Conservation (phyloP, 495 filamentous ascomycete species). For the Talaromyces borbonicus region DNA sequence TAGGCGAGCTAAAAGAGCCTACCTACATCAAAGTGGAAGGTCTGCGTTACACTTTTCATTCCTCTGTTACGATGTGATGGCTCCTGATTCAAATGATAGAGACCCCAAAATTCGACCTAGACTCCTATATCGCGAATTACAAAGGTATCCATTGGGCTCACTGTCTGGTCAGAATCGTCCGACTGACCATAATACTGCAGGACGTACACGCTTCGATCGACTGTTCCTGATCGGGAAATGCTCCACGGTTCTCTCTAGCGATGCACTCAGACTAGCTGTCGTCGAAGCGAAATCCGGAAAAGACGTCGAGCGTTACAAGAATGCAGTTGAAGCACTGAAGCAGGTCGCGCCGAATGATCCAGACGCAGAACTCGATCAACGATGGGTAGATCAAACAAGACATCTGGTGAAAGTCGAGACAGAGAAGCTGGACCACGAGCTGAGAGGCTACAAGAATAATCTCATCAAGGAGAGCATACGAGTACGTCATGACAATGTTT, state of each 20-base stretch:
- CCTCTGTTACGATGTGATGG: not conserved
- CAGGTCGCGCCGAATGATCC: slow-evolving; percentile 56
- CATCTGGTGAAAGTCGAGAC: slow-evolving; percentile 56
- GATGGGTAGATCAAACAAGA: slow-evolving; percentile 57
- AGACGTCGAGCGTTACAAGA: slow-evolving; percentile 61
- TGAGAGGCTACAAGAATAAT: slow-evolving; percentile 95
- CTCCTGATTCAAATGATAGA: slow-evolving; percentile 36
- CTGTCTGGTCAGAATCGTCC: no score
- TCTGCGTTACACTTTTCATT: slow-evolving; percentile 4
- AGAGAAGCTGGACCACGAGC: slow-evolving; percentile 65
- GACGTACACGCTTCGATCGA: slow-evolving; percentile 66
- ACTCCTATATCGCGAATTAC: slow-evolving; percentile 87
- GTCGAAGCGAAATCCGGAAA: slow-evolving; percentile 66
- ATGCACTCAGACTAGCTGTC: slow-evolving; percentile 72
- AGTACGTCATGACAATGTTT: slow-evolving; percentile 47
- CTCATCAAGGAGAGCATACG: slow-evolving; percentile 95
- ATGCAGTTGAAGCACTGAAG: slow-evolving; percentile 52
- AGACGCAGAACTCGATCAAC: slow-evolving; percentile 53
- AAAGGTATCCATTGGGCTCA: no score
- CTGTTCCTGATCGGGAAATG: slow-evolving; percentile 69
- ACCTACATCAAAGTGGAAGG: slow-evolving; percentile 23
- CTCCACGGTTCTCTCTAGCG: slow-evolving; percentile 65
- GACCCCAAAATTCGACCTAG: slow-evolving; percentile 82
- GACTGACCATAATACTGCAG: slow-evolving; percentile 25
- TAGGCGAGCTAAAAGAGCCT: not conserved